Percentiles rank a stretch among this genome's conserved stretches.
phyloP scores from a whole-genome alignment of 2,329 filamentous ascomycete species.

The Neoarthrinium moseri region DNA sequence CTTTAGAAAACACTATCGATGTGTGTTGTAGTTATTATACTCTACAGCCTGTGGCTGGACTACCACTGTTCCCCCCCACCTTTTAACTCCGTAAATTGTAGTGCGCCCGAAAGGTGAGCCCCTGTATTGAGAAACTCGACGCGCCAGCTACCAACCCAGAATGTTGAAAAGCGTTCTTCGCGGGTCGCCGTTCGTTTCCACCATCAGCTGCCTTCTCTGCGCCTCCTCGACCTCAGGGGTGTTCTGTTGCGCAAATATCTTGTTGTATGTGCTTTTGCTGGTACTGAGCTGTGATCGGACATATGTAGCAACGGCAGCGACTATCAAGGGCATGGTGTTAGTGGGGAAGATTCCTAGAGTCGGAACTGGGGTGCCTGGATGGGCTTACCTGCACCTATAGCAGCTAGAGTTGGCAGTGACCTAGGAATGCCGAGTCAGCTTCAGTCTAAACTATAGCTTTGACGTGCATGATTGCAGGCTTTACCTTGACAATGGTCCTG shows the following conservation, averaged over 20 bases:
- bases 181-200: slow-evolving; percentile 27
- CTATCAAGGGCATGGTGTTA: slow-evolving; percentile 4
- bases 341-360: not conserved
- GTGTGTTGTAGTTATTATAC: too few relatives aligned
- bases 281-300: slow-evolving; percentile 19
- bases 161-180: slow-evolving; percentile 28
- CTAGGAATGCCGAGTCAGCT: not conserved
- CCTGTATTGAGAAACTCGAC: too few relatives aligned
- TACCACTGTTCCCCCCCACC: too few relatives aligned
- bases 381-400: not conserved
- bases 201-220: slow-evolving; percentile 18
- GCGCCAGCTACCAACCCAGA: slow-evolving; percentile 27
- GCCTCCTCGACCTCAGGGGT: slow-evolving; percentile 26
- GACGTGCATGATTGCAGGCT: not conserved
- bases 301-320: slow-evolving; percentile 21
- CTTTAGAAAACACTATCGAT: too few relatives aligned
- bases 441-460: not conserved
- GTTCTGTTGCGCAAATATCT: slow-evolving; percentile 29
- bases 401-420: slow-evolving; percentile 4
- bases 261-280: slow-evolving; percentile 20
- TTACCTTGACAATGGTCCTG: slow-evolving; percentile 2
- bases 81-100: too few relatives aligned
- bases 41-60: too few relatives aligned
- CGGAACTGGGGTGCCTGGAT: too few relatives aligned
- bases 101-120: too few relatives aligned